Percentiles rank a stretch among this genome's conserved stretches.
Evolutionary conservation across 257 asterid genomes (phyloP).

Genomic region (Solanum pimpinellifolium): DNA sequence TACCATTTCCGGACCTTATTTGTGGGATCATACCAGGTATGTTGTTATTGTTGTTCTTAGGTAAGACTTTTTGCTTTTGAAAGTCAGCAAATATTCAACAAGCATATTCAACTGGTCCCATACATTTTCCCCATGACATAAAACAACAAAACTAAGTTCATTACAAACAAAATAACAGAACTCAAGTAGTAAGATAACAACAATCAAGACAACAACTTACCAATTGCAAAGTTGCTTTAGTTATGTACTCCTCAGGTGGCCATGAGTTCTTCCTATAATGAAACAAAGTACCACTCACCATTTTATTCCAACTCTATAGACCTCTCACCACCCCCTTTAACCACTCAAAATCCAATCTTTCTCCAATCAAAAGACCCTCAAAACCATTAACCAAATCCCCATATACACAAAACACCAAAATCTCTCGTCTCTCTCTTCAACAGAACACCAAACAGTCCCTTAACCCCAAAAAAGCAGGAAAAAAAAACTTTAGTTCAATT

Average conservation of each 20-base stretch:
- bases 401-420: not conserved
- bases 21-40: not conserved
- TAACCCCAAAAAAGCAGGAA: not conserved
- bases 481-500: not conserved
- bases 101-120: not conserved
- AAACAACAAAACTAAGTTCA: not conserved
- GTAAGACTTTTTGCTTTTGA: not conserved
- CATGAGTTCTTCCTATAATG: conserved; percentile 86
- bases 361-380: not conserved
- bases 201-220: conserved; percentile 28
- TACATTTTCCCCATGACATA: not conserved
- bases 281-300: conserved; percentile 85
- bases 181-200: not conserved
- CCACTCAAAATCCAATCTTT: not conserved
- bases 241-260: conserved; percentile 91
- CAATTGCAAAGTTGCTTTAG: conserved; percentile 78
- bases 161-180: not conserved
- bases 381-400: not conserved
- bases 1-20: not conserved
- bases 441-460: not conserved
- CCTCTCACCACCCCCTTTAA: not conserved
- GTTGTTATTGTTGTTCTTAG: not conserved
- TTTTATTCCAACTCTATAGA: conserved; percentile 12
- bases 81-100: not conserved
- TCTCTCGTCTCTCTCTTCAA: not conserved